Conservation (phyloP, 2,329 filamentous ascomycete genomes). For the Aspergillus aculeatinus region DNA sequence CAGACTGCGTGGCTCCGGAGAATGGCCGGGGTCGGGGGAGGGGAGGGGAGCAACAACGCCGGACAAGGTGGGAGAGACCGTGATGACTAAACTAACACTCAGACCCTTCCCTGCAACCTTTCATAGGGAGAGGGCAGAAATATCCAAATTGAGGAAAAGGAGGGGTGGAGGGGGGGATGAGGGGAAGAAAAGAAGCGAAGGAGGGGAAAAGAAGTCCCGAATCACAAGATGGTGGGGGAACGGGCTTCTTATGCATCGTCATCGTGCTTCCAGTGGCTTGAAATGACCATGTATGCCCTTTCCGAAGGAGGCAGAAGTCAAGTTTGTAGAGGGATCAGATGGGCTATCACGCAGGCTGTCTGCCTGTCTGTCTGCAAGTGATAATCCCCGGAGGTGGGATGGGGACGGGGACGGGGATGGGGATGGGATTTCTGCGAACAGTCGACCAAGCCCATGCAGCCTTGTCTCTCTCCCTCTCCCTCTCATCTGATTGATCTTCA, state of each 20-base stretch:
- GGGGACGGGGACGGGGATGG: no score
- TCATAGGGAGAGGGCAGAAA: not conserved
- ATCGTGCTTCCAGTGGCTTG: slow-evolving; percentile 14
- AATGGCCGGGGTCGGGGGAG: slow-evolving; percentile 10
- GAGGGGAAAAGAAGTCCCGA: not conserved
- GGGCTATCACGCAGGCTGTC: not conserved
- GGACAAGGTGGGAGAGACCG: no score
- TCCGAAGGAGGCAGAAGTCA: not conserved
- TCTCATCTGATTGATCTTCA: not conserved
- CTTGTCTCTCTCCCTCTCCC: not conserved
- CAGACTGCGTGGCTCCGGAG: no score
- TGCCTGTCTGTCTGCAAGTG: not conserved
- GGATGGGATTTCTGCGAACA: not conserved
- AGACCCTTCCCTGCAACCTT: slow-evolving; percentile 7
- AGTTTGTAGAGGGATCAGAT: not conserved
- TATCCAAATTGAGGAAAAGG: not conserved
- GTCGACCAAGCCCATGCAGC: not conserved
- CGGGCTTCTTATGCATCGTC: slow-evolving; percentile 7
- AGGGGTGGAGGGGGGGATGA: not conserved
- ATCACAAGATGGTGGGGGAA: slow-evolving; percentile 5
- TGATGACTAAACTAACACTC: no score
- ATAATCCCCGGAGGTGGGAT: not conserved
- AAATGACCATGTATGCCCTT: slow-evolving; percentile 1
- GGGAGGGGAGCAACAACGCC: not conserved
- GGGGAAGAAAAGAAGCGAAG: not conserved